phyloP scores from a whole-genome alignment of 495 filamentous ascomycete species.

The Lepidopterella palustris region DNA sequence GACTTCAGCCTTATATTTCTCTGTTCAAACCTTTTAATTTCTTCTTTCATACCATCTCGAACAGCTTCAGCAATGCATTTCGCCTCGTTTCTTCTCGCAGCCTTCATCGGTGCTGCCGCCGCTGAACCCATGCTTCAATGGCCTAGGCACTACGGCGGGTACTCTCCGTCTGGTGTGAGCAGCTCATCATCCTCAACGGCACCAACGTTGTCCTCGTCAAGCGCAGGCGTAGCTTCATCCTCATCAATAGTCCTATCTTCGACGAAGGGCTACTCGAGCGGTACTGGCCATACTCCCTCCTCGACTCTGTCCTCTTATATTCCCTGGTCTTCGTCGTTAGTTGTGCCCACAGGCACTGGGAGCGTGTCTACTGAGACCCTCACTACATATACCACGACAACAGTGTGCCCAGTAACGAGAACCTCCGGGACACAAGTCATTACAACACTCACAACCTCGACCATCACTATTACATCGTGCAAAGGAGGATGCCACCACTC shows the following conservation, averaged over 20 bases:
- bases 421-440: slow-evolving; percentile 21
- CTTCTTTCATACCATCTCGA: slow-evolving; percentile 1
- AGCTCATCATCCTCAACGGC: background rate
- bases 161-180: background rate
- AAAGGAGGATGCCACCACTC: slow-evolving; percentile 25
- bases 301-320: background rate
- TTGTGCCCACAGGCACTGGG: background rate
- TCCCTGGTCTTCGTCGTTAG: background rate
- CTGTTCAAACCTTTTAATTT: slow-evolving; percentile 6
- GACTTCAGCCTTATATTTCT: slow-evolving; percentile 17
- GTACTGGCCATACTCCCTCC: background rate
- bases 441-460: slow-evolving; percentile 24
- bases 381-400: slow-evolving; percentile 32
- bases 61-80: slow-evolving; percentile 19
- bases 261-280: background rate
- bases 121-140: slow-evolving; percentile 18
- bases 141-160: slow-evolving; percentile 9
- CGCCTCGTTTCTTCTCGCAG: slow-evolving; percentile 15
- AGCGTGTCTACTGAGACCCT: slow-evolving; percentile 14
- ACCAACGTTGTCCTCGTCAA: background rate
- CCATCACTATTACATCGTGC: slow-evolving; percentile 31
- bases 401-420: slow-evolving; percentile 27
- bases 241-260: background rate
- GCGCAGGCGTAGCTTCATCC: background rate
- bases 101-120: slow-evolving; percentile 19